Conservation (phyloP, 352 stramenopile species). For the Phytopythium sindhum region DNA sequence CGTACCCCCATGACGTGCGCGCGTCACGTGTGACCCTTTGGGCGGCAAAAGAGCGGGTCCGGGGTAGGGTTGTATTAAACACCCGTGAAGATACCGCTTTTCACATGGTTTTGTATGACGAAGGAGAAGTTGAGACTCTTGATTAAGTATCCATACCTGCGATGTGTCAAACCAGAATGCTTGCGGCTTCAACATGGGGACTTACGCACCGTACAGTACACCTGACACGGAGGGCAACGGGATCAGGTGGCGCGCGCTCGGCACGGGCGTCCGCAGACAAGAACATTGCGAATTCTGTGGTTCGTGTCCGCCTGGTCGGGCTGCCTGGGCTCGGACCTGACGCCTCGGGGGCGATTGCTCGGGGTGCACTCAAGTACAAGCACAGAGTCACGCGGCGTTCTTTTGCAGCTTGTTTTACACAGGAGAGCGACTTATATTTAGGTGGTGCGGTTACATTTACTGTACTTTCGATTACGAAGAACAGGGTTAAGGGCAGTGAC, state of each 20-base stretch:
- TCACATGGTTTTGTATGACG: not conserved
- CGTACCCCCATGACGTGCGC: conserved; percentile 2
- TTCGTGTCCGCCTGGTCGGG: not conserved
- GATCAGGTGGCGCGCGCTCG: not conserved
- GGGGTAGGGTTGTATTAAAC: not conserved
- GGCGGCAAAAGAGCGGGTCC: conserved; percentile 1
- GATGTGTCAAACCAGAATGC: not conserved
- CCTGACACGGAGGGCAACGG: not conserved
- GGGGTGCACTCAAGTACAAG: not conserved
- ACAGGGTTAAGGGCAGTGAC: too few species aligned
- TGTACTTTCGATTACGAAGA: too few species aligned
- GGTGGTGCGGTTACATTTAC: conserved; percentile 1
- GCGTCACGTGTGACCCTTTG: not conserved
- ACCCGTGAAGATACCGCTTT: not conserved
- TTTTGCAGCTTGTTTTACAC: not conserved
- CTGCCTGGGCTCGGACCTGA: not conserved
- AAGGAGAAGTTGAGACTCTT: not conserved
- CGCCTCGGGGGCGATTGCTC: not conserved
- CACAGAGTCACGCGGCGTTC: conserved; percentile 1
- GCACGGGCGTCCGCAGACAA: not conserved
- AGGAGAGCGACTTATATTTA: not conserved
- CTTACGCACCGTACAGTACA: not conserved
- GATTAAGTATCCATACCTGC: not conserved
- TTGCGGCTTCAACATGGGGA: not conserved
- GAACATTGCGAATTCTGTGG: not conserved